These are phyloP conservation scores for Neophaeococcomyces aloes DNA, from an alignment of 2,329 filamentous ascomycete genomes.

Conservation along the genomic window DNA sequence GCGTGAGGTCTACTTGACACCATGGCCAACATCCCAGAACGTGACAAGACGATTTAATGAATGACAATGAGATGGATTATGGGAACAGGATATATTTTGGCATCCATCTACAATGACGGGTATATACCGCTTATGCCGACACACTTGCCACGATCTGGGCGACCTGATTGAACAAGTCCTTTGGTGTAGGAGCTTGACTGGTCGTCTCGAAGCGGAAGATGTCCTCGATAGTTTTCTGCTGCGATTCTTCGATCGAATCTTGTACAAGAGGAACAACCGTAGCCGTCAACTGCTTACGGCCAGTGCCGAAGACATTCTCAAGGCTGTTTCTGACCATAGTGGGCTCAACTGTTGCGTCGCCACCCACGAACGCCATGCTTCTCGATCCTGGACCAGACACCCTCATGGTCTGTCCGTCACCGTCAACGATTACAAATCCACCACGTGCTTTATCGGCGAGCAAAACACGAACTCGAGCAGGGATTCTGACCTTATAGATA, in stretches of 20 bases:
- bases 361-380: not conserved
- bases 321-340: conserved; percentile 1
- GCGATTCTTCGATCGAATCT: not conserved
- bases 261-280: not conserved
- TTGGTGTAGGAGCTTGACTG: conserved; percentile 12
- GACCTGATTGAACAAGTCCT: conserved; percentile 17
- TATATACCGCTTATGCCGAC: not conserved
- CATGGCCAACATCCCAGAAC: too few species aligned
- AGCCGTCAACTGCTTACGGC: not conserved
- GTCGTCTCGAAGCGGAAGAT: conserved; percentile 14
- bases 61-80: not conserved
- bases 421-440: conserved; percentile 5
- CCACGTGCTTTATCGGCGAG: conserved; percentile 3
- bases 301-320: conserved; percentile 5
- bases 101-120: too few species aligned
- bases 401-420: not conserved
- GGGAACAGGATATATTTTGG: not conserved
- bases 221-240: conserved; percentile 8
- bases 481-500: not conserved
- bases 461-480: not conserved
- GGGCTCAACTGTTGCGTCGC: not conserved
- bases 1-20: conserved; percentile 22
- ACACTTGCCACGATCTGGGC: not conserved
- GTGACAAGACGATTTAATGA: too few species aligned
- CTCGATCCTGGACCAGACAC: not conserved